These are phyloP conservation scores for Wallacemonas rigidus DNA, from an alignment of 208 protist species.

Conservation along the genomic window DNA sequence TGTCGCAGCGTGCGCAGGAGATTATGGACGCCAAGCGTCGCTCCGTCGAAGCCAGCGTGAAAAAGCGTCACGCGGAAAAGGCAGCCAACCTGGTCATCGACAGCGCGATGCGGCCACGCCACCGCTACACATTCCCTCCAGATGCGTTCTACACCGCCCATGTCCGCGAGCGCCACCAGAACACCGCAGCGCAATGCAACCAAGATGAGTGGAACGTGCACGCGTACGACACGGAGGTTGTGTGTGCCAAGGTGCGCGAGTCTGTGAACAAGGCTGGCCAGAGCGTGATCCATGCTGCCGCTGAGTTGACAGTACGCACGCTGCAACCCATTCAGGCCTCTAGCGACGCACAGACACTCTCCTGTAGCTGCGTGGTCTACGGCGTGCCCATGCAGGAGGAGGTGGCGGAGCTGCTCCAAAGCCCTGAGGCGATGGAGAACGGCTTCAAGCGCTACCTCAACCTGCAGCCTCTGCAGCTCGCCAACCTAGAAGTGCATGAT, in stretches of 20 bases:
- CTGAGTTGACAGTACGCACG: constrained; percentile 43
- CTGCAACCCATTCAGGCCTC: constrained; percentile 52
- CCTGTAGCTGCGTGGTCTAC: constrained; percentile 54
- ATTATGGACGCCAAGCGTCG: constrained; percentile 47
- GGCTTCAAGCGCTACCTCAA: constrained; percentile 59
- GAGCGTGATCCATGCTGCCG: background rate
- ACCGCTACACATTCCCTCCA: constrained; percentile 27
- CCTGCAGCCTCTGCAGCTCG: constrained; percentile 73
- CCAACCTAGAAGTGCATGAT: constrained; percentile 46
- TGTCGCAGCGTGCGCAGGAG: constrained; percentile 68
- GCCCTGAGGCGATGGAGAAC: constrained; percentile 32
- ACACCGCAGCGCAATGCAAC: constrained; percentile 14
- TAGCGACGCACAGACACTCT: constrained; percentile 4
- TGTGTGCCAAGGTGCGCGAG: constrained; percentile 19
- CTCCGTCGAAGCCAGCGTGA: constrained; percentile 40
- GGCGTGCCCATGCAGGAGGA: constrained; percentile 17
- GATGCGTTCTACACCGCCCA: constrained; percentile 32
- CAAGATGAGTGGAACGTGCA: constrained; percentile 32
- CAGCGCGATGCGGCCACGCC: constrained; percentile 20
- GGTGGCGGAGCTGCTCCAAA: constrained; percentile 36
- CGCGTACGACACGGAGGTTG: constrained; percentile 33
- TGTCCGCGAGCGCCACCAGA: constrained; percentile 22
- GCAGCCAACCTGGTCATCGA: constrained; percentile 22
- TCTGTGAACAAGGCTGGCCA: constrained; percentile 16
- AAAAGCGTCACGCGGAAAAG: constrained; percentile 34